Evolutionary conservation across 305 asterid genomes (phyloP).

Genomic region (Solanum hybrid): DNA sequence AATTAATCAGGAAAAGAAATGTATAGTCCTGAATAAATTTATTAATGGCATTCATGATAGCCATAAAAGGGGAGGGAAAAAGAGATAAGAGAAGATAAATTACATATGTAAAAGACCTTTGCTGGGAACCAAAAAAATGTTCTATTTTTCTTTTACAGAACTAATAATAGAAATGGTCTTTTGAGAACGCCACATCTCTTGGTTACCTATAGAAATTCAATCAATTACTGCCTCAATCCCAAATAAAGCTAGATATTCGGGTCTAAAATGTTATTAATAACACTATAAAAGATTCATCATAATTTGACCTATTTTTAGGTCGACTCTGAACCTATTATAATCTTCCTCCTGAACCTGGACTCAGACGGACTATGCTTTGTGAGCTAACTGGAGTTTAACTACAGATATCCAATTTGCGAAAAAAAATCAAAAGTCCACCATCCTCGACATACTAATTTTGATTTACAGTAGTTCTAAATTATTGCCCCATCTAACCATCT

Average conservation of each 20-base stretch:
- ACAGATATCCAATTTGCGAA: not conserved
- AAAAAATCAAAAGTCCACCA: not conserved
- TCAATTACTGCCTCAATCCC: not conserved
- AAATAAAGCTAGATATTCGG: not conserved
- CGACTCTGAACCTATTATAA: not conserved
- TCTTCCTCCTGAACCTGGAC: not conserved
- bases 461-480: not conserved
- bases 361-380: not conserved
- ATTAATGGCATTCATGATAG: not conserved
- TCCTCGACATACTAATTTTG: not conserved
- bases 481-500: not conserved
- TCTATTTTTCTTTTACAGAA: not conserved
- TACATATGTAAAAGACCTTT: not conserved
- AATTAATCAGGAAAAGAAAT: not conserved
- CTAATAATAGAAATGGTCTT: not conserved
- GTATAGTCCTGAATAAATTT: not conserved
- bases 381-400: not conserved
- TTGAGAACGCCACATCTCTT: not conserved
- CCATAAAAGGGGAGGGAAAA: not conserved
- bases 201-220: not conserved
- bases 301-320: not conserved
- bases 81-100: not conserved
- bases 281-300: not conserved
- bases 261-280: not conserved
- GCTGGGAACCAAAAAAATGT: not conserved